phyloP scores from a whole-genome alignment of 108 stramenopile genomes.

The Schizochytrium sp. region DNA sequence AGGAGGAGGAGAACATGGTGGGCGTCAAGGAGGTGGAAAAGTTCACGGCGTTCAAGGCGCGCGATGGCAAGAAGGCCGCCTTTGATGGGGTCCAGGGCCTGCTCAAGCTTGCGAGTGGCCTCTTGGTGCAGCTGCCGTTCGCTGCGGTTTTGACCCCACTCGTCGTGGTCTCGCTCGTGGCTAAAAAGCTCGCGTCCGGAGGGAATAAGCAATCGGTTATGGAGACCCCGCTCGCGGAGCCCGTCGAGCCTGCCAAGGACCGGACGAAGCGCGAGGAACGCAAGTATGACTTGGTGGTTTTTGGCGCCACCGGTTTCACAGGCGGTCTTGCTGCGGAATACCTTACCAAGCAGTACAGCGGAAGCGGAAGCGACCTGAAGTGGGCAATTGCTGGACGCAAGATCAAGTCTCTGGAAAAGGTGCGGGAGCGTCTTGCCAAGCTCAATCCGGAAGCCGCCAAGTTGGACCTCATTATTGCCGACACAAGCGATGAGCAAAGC shows the following conservation, averaged over 20 bases:
- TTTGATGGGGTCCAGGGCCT: background rate
- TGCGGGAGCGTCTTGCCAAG: background rate
- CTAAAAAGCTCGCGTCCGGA: background rate
- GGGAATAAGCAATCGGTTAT: background rate
- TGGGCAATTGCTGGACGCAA: conserved; percentile 61
- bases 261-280: background rate
- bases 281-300: conserved; percentile 57
- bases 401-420: conserved; percentile 7
- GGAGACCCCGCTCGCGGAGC: background rate
- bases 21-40: background rate
- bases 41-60: conserved; percentile 2
- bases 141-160: background rate
- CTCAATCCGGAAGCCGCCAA: conserved; percentile 40
- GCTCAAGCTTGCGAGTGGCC: background rate
- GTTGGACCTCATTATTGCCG: conserved; percentile 23
- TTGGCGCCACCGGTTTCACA: conserved; percentile 80
- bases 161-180: background rate
- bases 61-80: background rate
- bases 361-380: conserved; percentile 20
- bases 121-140: background rate
- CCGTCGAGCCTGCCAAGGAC: background rate
- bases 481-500: conserved; percentile 41
- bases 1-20: background rate
- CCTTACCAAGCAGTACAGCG: background rate
- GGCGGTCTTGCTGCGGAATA: conserved; percentile 59